Base-by-base conservation (phyloP, 2,329 filamentous ascomycete genomes). In the Ceratocystiopsis minuta region DNA sequence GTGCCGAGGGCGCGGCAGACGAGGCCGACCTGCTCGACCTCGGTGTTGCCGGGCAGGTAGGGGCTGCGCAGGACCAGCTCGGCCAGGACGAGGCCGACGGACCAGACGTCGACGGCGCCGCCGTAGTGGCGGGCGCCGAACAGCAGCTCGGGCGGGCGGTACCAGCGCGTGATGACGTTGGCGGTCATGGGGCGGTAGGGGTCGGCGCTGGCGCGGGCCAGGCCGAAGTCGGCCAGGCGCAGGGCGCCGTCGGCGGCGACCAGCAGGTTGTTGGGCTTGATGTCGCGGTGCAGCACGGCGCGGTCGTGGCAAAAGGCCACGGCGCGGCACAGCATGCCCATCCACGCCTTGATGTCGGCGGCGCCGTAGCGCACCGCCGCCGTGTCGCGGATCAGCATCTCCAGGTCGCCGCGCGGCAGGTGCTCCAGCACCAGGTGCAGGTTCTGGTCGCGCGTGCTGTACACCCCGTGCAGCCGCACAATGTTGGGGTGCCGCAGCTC, bases 301-400 rank as follows among this genome's bases (percentile, higher is more conserved):
- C 90, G 92, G 56, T 87, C 83, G 60, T 98, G 90, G 60, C 90
- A 96, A 66, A 93, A 98, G 79, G 85, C 93, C 24, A 96, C 76
- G 20, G 82, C 90, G 36, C 88, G 78, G 24, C 73, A 74, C n/a
- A 96, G 71, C 90, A 96, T 96, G 48, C 82, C 83, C 79, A 95
- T 93, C 90, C 90, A 98, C 15, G 86, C 81, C 60, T 98, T 98
- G 59, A 96, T 86, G 59, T 98, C 90, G 16, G 83, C 81, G 12
- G 76, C 74, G 47, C 82, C 82, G 59, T 96, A 96, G 42, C 77
- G 75, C 38, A 95, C 78, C 42, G 66, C 66, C 37, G 78, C 72
- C 28, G 72, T 76, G 60, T 96, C 87, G 57, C 84, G 83, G 58
- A 94, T 93, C 45, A 98, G 73, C 70, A 87, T 85, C 60, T 96